Evolutionary conservation across 768 basidiomycete species (phyloP).

Genomic region (Termitomyces sp.): DNA sequence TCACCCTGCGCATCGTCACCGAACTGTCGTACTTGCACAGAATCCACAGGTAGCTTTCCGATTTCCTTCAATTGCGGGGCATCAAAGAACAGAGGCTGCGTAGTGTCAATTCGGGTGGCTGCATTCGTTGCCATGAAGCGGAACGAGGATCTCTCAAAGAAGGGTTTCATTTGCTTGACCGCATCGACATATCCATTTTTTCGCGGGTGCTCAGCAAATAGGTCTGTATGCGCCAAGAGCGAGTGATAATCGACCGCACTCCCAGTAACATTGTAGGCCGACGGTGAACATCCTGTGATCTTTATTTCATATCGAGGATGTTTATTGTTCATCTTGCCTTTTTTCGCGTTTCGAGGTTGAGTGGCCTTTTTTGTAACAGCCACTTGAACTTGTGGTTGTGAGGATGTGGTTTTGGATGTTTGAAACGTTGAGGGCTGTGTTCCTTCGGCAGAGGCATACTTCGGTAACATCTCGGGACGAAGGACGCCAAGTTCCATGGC

Average conservation of each 20-base stretch:
- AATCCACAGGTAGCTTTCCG: background rate
- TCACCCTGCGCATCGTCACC: background rate
- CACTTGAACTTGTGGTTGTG: background rate
- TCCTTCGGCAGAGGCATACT: background rate
- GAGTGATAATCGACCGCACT: background rate
- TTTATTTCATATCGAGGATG: slow-evolving; percentile 6
- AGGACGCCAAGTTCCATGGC: slow-evolving; percentile 6
- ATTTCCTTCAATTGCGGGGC: background rate
- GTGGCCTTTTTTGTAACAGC: too few species aligned
- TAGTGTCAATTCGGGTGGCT: background rate
- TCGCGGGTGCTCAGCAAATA: background rate
- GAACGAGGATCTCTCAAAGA: background rate
- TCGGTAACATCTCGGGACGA: background rate
- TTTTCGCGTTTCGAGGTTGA: background rate
- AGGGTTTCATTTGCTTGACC: slow-evolving; percentile 2
- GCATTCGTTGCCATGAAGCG: background rate
- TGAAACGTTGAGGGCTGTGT: background rate
- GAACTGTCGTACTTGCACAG: background rate
- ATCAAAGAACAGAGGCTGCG: background rate
- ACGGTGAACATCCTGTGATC: slow-evolving; percentile 1
- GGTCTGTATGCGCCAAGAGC: background rate
- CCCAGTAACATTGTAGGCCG: background rate
- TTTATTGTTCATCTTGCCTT: background rate
- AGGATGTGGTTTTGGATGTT: too few species aligned
- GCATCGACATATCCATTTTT: background rate